A percentile compares a stretch with the other conserved stretches of the same genome.
Conservation (phyloP, 768 basidiomycete genomes). For the Pisolithus orientalis region DNA sequence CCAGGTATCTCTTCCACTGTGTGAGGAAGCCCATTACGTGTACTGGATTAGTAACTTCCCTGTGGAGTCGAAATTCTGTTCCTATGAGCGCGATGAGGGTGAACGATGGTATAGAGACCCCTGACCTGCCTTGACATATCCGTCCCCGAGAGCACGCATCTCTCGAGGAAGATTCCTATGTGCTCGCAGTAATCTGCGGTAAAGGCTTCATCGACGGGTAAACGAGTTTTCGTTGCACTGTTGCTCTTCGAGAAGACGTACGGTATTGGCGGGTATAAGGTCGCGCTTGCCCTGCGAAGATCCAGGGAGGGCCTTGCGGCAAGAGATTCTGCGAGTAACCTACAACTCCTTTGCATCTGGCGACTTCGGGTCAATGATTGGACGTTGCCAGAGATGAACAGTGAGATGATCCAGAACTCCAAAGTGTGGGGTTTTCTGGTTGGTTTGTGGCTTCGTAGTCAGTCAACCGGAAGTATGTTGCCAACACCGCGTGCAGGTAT, state of each 20-base stretch:
- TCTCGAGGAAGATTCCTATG: conserved; percentile 69
- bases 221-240: neutral
- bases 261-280: conserved; percentile 82
- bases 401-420: too few species aligned
- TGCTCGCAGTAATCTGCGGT: conserved; percentile 72
- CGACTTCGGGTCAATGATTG: too few species aligned
- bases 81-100: neutral
- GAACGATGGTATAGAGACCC: neutral
- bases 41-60: conserved; percentile 71
- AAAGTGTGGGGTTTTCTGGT: too few species aligned
- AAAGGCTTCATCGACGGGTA: conserved; percentile 45
- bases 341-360: conserved; percentile 15
- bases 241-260: conserved; percentile 29
- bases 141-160: conserved; percentile 81
- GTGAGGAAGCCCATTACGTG: conserved; percentile 93
- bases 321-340: conserved; percentile 34
- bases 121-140: conserved; percentile 76
- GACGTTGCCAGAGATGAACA: too few species aligned
- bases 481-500: too few species aligned
- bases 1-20: conserved; percentile 93
- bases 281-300: conserved; percentile 54
- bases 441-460: too few species aligned
- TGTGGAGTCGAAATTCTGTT: conserved; percentile 83
- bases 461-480: too few species aligned
- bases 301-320: conserved; percentile 48